Evolutionary conservation across 202 grass and related monocot genomes (phyloP), one percentile per base, ranked within the genome.

Genomic region (Brachypodium distachyon): DNA sequence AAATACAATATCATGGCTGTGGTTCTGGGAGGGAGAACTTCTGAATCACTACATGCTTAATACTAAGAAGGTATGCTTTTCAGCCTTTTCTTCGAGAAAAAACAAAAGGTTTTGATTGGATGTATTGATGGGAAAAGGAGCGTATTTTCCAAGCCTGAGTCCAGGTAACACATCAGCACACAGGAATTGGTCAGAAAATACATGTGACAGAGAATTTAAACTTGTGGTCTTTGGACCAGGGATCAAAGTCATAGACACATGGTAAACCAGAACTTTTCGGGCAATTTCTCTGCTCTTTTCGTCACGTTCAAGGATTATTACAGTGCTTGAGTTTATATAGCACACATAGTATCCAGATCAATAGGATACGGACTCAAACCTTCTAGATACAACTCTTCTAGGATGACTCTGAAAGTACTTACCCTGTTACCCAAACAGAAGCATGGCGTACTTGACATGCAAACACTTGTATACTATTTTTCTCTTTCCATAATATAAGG

Each of bases 41-140:
- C 72, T 93, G 75, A 90, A 90, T 63, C 81, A 90, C 0, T 93
- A 83, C 56, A 74, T 90, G 62, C 91, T 90, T 33, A 93, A 93
- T 70, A 86, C 87, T 47, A 93, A 93, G 55, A 90, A 93, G 91
- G 91, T 93, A 80, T 46, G 26, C 21, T 51, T 51, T 51, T 48
- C 7, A n/a, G n/a, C n/a, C n/a, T n/a, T 53, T 2, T 51, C 17
- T 51, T 22, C 7, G 0, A 22, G 21, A 17, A 3, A 21, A 51
- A 17, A 51, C n/a, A 51, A 22, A 51, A 22, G 48, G 6, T 52
- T 49, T n/a, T n/a, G n/a, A n/a, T n/a, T n/a, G n/a, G 46, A 49
- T 49, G n/a, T 52, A 52, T 52, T 52, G 49, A 22, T 52, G 7
- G 17, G 22, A 23, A 52, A n/a, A n/a, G 10, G n/a, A 2, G 19